Base-by-base conservation (phyloP, 2,329 filamentous ascomycete species). In the Cryphonectria carpinicola region DNA sequence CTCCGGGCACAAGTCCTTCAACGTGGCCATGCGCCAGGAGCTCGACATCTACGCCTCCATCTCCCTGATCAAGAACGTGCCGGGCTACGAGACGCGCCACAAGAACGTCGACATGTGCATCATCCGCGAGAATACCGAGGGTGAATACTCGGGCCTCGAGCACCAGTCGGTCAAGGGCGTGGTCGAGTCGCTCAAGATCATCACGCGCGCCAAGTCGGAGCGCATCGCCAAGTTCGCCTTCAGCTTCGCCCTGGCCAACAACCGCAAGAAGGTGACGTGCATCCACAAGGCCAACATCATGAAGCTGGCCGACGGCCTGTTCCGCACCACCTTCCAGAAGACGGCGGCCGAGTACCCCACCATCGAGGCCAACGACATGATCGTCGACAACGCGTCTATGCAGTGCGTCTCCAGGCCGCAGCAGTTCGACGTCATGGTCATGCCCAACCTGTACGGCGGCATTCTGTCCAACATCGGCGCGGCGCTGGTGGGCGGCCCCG, bases 271-370 rank as follows among this genome's bases (percentile, higher is more conserved):
- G 92, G 94, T 99, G 71, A 98, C 96, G 76, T 98, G 95, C 87
- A 98, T 99, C 81, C 96, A 99, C 92, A 99, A 99, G 90, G 96
- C 96, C 85, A 99, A 99, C 89, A 99, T 99, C 87, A 99, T 99
- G 96, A 99, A 99, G 90, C 89, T 99, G 72, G 95, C 95, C 82
- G 96, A 99, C 78, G 96, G 96, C 84, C 93, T 99, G 70, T 99
- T 99, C 93, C 93, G 96, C 82, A 95, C 91, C 86, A 98, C 96
- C 77, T 97, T 98, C 89, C 94, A 97, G 87, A 88, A 91, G 79
- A 91, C 96, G 76, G 93, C 94, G 76, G 93, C 97, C 87, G 94
- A 97, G 83, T 99, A 96, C 87, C 95, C 96, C 72, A 97, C 93
- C 74, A 88, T 99, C 77, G 93, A 98, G 87, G 92, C 92, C 81